Base-by-base conservation (phyloP, 2,329 filamentous ascomycete genomes). In the Trichoderma guizhouense region DNA sequence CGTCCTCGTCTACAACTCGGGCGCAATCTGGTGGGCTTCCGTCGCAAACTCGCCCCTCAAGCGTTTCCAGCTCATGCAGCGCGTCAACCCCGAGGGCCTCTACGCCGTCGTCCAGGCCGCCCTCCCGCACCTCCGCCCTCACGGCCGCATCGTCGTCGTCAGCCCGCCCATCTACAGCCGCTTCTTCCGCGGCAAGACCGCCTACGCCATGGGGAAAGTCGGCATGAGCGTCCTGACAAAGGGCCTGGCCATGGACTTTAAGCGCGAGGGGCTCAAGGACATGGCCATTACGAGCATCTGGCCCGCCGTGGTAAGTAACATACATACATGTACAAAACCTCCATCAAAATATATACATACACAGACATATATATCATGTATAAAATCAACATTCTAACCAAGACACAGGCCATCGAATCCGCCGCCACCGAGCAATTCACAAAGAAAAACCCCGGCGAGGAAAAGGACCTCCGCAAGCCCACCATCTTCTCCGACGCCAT, bases 141-240 rank as follows among this genome's bases (percentile, higher is more conserved):
- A 83, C 30, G 92, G 90, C 0, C 82, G 93, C 30, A 88, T 97
- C 73, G 83, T 97, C 60, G 92, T 96, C 69, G 91, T 97, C 69
- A 92, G 90, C 77, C 94, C 94, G 28, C 93, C 93, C 2, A 95
- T 97, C 71, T 97, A 97, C 81, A 92, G 89, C 74, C 86, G 94
- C 34, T 97, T 97, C 81, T 95, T 96, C 80, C 83, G 92, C 26
- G 94, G 93, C 12, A 97, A 97, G 86, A 93, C 93, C 1, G 93
- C 92, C 15, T 97, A 97, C 82, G 93, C 94, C 3, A 86, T 90
- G 81, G 90, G 90, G 2, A 96, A 96, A 79, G 87, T 95, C 3
- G 92, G 86, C 58, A 97, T 97, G 93, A 92, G 89, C 76, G 92
- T 95, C 4, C 79, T 97, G 58, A 93, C 92, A 0, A 93, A 93